Evolutionary conservation across 2,329 filamentous ascomycete genomes (phyloP).

Genomic region (Colletotrichum phormii): DNA sequence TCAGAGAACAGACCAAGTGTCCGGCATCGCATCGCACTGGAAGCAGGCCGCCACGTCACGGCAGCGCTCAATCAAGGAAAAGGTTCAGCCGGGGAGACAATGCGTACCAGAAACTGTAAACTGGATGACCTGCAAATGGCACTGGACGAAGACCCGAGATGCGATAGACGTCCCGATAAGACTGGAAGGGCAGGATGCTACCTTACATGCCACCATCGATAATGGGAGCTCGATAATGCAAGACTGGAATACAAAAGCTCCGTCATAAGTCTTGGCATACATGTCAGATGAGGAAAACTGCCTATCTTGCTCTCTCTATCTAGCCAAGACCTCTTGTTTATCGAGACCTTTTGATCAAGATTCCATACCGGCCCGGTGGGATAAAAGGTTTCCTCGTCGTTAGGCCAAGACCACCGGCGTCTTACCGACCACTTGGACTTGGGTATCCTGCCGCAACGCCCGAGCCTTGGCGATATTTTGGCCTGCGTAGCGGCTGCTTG

Average conservation of each 20-base stretch:
- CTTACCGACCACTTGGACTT: neutral
- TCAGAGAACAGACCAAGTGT: neutral
- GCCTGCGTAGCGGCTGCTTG: neutral
- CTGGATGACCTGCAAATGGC: neutral
- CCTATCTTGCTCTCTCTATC: neutral
- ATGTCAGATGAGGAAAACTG: neutral
- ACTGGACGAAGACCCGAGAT: neutral
- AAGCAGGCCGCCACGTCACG: neutral
- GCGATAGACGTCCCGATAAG: neutral
- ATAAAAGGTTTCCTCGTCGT: neutral
- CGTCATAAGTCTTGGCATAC: slow-evolving; percentile 11
- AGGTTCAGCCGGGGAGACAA: neutral
- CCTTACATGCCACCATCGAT: neutral
- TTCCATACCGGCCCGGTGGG: neutral
- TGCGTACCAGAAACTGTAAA: neutral
- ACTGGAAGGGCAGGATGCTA: neutral
- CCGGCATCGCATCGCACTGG: neutral
- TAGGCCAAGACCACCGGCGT: neutral
- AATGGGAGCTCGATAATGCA: neutral
- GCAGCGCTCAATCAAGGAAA: neutral
- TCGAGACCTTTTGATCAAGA: neutral
- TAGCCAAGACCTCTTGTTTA: neutral
- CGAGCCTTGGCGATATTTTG: neutral
- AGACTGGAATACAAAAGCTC: neutral
- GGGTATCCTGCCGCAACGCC: neutral